Evolutionary conservation across 2,329 filamentous ascomycete genomes (phyloP), one percentile per base, ranked within the genome.

Genomic region (Clonostachys byssicola): DNA sequence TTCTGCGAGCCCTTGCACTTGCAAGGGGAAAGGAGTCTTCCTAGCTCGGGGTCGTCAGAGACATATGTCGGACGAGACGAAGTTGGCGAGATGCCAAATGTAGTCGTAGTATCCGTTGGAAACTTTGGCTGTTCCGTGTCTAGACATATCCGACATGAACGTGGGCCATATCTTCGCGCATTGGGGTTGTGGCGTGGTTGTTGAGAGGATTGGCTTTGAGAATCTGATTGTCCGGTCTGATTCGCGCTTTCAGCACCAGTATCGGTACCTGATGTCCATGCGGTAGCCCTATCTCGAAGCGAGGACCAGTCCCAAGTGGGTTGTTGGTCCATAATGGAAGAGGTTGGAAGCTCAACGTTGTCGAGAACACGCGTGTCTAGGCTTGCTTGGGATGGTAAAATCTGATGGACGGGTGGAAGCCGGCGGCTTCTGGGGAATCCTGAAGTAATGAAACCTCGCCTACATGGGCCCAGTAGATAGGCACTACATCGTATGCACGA

Each of bases 1-100:
- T 89, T 89, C 56, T 92, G 89, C 38, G 88, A 89, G 45, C 94
- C 94, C 70, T 89, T 95, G 77, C 94, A 99, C 68, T 86, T 84
- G 75, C 94, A 99, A 35, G 94, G 94, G 46, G 88, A 87, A 56
- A 97, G 80, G 30, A 99, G 74, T 44, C 90, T 85, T 38, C 89
- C 89, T 33, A 86, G 78, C 53, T 85, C 77, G 7, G 83, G 77
- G 54, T 89, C 88, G 51, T 88, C 81, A 20, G 89, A 92, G 45
- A 85, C 77, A 60, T 95, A 96, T 17, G 64, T 64, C 8, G 70
- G 70, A 23, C 61, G 59, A 17, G 65, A 63, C 16, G 64, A 54
- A n/a, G 53, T 43, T 47, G 56, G 51, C 54, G 64, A 51, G 57
- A 69, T 47, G 48, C 60, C 55, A 61, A 68, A 52, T 46, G 60